These are phyloP conservation scores for Oryza punctata DNA, from an alignment of 176 grass and related monocot species.

Conservation along the genomic window DNA sequence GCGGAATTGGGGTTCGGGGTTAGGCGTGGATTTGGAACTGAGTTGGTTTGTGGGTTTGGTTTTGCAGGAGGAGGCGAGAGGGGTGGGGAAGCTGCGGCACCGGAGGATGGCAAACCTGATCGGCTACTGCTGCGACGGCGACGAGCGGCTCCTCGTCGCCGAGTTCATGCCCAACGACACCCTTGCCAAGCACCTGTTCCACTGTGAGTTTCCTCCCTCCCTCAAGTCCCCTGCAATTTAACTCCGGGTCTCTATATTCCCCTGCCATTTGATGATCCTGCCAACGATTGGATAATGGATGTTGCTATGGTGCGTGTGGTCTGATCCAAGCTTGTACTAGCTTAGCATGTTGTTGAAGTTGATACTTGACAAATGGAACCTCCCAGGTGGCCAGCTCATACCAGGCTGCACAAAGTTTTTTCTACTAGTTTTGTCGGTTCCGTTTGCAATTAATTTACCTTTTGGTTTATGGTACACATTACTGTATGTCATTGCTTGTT, in stretches of 20 bases:
- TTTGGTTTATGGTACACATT: neutral
- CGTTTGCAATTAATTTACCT: neutral
- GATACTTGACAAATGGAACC: neutral
- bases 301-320: neutral
- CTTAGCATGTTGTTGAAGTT: constrained; percentile 15
- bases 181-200: constrained; percentile 77
- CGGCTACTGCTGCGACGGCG: constrained; percentile 80
- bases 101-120: constrained; percentile 75
- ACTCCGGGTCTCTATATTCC: neutral
- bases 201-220: constrained; percentile 51
- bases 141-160: constrained; percentile 76
- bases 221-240: neutral
- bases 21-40: neutral
- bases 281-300: neutral
- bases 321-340: neutral
- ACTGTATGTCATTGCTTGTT: neutral
- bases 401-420: neutral
- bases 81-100: constrained; percentile 65
- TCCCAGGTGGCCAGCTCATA: neutral
- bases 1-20: neutral
- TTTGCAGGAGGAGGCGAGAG: constrained; percentile 74
- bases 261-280: constrained; percentile 9
- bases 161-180: constrained; percentile 92
- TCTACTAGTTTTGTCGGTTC: neutral
- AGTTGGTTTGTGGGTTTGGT: neutral